A percentile compares a stretch with the other conserved stretches of the same genome.
Evolutionary conservation across 768 basidiomycete species (phyloP).

Genomic region (Collybiopsis luxurians): DNA sequence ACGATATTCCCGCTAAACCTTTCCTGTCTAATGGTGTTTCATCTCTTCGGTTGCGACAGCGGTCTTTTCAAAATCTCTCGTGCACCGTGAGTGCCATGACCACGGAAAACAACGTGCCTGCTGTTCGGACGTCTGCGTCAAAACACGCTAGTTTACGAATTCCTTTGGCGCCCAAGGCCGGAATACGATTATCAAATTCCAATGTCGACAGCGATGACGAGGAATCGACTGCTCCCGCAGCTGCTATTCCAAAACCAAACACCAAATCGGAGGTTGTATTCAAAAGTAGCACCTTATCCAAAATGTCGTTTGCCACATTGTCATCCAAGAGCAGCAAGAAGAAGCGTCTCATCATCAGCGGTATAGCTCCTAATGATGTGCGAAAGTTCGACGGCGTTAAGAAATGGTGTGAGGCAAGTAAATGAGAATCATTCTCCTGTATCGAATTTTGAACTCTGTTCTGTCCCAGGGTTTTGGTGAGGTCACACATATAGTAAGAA

Average conservation of each 20-base stretch:
- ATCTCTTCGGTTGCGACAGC: slow-evolving; percentile 35
- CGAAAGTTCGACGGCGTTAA: slow-evolving; percentile 65
- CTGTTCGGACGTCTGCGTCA: not conserved
- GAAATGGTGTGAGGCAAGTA: slow-evolving; percentile 72
- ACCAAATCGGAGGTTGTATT: slow-evolving; percentile 34
- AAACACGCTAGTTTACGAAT: slow-evolving; percentile 16
- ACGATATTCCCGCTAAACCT: slow-evolving; percentile 38
- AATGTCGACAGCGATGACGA: slow-evolving; percentile 25
- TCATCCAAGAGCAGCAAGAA: slow-evolving; percentile 49
- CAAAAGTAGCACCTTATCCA: slow-evolving; percentile 26
- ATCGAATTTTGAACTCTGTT: not conserved
- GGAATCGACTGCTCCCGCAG: slow-evolving; percentile 17
- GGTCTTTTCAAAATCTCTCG: slow-evolving; percentile 30
- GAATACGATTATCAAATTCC: slow-evolving; percentile 18
- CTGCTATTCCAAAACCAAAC: not conserved
- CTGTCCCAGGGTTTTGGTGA: slow-evolving; percentile 70
- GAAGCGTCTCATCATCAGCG: slow-evolving; percentile 68
- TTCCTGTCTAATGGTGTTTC: slow-evolving; percentile 30
- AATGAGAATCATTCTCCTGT: slow-evolving; percentile 8
- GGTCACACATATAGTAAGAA: slow-evolving; percentile 65
- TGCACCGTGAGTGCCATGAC: slow-evolving; percentile 20
- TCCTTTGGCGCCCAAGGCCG: slow-evolving; percentile 30
- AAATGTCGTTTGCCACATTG: slow-evolving; percentile 36
- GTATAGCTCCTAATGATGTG: slow-evolving; percentile 58
- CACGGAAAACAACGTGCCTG: not conserved